These are phyloP conservation scores for Hanseniaspora jakobsenii DNA, from an alignment of 805 yeast species.

Conservation along the genomic window DNA sequence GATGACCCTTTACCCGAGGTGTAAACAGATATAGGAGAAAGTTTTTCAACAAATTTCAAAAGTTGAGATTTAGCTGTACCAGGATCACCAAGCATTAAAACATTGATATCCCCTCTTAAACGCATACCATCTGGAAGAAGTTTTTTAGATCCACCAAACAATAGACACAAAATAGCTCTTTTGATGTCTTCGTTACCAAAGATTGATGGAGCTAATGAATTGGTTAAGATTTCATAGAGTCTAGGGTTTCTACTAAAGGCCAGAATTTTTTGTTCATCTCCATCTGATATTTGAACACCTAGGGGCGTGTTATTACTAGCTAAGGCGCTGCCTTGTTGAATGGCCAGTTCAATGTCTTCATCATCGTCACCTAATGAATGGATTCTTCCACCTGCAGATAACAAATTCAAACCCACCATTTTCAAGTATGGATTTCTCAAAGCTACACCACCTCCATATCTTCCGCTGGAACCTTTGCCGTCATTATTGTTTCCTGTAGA, in stretches of 20 bases:
- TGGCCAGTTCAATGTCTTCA: conserved; percentile 7
- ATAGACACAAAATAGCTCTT: conserved; percentile 79
- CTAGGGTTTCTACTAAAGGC: conserved; percentile 71
- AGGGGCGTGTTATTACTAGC: conserved; percentile 10
- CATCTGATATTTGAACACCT: conserved; percentile 55
- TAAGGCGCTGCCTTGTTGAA: conserved; percentile 1
- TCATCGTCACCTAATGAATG: conserved; percentile 39
- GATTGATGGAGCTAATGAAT: conserved; percentile 91
- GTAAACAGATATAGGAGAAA: conserved; percentile 86
- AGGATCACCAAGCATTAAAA: conserved; percentile 88
- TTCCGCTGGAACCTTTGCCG: conserved; percentile 31
- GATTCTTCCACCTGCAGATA: conserved; percentile 66
- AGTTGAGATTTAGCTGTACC: conserved; percentile 98
- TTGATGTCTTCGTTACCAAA: conserved; percentile 89
- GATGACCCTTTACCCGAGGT: conserved; percentile 99
- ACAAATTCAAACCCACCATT: conserved; percentile 57
- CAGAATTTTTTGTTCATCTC: conserved; percentile 86
- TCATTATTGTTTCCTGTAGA: conserved; percentile 32
- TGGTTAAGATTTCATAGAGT: conserved; percentile 71
- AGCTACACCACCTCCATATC: conserved; percentile 43
- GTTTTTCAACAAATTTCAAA: conserved; percentile 87
- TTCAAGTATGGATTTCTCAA: conserved; percentile 84
- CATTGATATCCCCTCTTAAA: conserved; percentile 93
- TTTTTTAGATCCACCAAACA: conserved; percentile 91
- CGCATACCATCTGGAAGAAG: conserved; percentile 91